phyloP scores from a whole-genome alignment of 2,329 filamentous ascomycete genomes.

The Ophiocordyceps unilateralis region DNA sequence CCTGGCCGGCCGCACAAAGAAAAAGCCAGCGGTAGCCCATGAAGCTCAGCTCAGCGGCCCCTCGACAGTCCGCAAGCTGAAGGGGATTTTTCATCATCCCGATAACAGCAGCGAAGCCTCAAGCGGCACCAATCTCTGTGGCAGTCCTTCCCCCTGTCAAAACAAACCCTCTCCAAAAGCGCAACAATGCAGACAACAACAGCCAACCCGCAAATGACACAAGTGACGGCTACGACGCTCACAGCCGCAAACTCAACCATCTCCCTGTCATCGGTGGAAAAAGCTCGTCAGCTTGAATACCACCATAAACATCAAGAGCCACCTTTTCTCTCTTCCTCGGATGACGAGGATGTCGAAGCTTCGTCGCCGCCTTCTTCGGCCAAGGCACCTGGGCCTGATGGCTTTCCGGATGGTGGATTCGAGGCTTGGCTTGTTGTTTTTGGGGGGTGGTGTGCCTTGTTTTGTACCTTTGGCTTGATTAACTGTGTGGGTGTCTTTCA shows the following conservation, averaged over 20 bases:
- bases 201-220: too few species aligned
- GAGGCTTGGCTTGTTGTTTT: conserved; percentile 40
- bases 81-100: too few species aligned
- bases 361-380: neutral
- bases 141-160: too few species aligned
- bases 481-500: conserved; percentile 38
- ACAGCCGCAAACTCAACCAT: neutral
- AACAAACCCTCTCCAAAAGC: too few species aligned
- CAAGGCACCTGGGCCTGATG: conserved; percentile 17
- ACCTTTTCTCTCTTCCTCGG: neutral
- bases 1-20: too few species aligned
- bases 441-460: conserved; percentile 24
- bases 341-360: neutral
- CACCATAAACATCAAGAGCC: neutral
- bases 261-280: neutral
- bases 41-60: too few species aligned
- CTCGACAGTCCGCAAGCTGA: too few species aligned
- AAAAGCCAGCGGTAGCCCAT: too few species aligned
- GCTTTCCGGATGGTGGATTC: conserved; percentile 41
- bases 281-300: neutral
- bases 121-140: too few species aligned
- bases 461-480: conserved; percentile 26
- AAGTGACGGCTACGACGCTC: too few species aligned
- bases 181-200: too few species aligned
- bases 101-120: too few species aligned